Evolutionary conservation across 805 yeast species (phyloP), one percentile per base, ranked within the genome.

Genomic region (Ogataea zsoltii): DNA sequence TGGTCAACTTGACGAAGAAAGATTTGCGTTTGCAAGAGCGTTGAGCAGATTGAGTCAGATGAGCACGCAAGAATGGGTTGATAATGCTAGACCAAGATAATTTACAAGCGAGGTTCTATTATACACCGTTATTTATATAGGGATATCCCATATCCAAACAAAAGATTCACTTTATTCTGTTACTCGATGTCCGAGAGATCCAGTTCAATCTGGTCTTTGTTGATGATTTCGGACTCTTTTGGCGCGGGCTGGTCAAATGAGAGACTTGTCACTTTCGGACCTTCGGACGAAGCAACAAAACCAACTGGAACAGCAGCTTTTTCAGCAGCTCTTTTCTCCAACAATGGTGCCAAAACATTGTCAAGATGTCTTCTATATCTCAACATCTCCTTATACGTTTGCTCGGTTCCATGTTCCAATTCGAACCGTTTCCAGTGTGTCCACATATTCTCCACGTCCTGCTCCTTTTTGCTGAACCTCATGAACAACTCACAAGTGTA

Each of bases 1-100:
- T 69, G 88, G 87, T 39, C 59, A 53, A 5, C 77, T 94, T 33
- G 98, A 90, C 66, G 99, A 92, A 66, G 99, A 92, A 68, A 79
- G 85, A 64, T 94, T 92, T 70, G 99, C 99, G 16, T 92, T 92
- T 72, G 96, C 97, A 0, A 78, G 99, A 61, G 97, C 98, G 0
- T 72, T 92, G 47, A 84, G 94, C 56, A 80, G 99, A 62, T 73
- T 94, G 54, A 78, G 91, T 34, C 98, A 92, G 56, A 92, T 92
- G 97, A 84, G 96, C 54, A 85, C 96, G 4, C 83, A 83, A 19
- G 96, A 86, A 42, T 92, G 99, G 99, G 83, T 88, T 6, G 89
- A 84, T 38, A 55, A 52, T 37, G 60, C 47, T 16, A 49, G 42
- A 32, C 44, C 49, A 38, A 31, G 49, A 45, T 31, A 38, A 41